phyloP scores from a whole-genome alignment of 306 rosid species.

The Gleditsia sinensis region DNA sequence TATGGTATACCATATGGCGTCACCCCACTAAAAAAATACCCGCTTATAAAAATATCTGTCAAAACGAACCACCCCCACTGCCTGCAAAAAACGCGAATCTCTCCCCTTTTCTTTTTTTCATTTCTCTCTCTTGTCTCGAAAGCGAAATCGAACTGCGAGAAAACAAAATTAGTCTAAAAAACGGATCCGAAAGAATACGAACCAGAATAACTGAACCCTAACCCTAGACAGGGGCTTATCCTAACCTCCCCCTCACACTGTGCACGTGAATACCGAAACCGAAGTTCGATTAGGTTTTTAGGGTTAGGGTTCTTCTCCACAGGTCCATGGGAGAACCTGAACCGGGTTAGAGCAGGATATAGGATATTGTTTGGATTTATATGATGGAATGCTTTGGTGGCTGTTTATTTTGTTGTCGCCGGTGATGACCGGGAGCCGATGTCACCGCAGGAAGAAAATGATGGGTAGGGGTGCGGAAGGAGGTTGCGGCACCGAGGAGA shows the following conservation, averaged over 20 bases:
- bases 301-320: slow-evolving; percentile 37
- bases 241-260: slow-evolving; percentile 22
- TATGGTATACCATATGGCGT: slow-evolving; percentile 23
- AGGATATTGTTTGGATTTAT: slow-evolving; percentile 49
- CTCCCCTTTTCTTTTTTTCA: slow-evolving; percentile 24
- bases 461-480: slow-evolving; percentile 60
- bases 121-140: slow-evolving; percentile 44
- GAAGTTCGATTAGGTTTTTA: slow-evolving; percentile 41
- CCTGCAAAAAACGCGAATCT: slow-evolving; percentile 65
- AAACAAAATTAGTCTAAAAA: slow-evolving; percentile 49
- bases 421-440: slow-evolving; percentile 87
- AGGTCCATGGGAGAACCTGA: slow-evolving; percentile 10
- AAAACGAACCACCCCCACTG: slow-evolving; percentile 33
- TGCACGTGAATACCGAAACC: slow-evolving; percentile 26
- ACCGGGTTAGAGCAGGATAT: slow-evolving; percentile 16
- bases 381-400: slow-evolving; percentile 62
- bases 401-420: slow-evolving; percentile 47
- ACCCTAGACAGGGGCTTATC: slow-evolving; percentile 72
- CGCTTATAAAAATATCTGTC: slow-evolving; percentile 51
- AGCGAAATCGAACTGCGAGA: slow-evolving; percentile 60
- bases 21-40: slow-evolving; percentile 34
- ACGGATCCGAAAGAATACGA: slow-evolving; percentile 68
- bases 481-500: slow-evolving; percentile 53
- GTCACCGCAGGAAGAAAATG: slow-evolving; percentile 65
- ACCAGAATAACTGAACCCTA: slow-evolving; percentile 76